Percentiles rank a stretch among this genome's conserved stretches.
phyloP scores from a whole-genome alignment of 495 filamentous ascomycete genomes.

The Barbatosphaeria neglecta region DNA sequence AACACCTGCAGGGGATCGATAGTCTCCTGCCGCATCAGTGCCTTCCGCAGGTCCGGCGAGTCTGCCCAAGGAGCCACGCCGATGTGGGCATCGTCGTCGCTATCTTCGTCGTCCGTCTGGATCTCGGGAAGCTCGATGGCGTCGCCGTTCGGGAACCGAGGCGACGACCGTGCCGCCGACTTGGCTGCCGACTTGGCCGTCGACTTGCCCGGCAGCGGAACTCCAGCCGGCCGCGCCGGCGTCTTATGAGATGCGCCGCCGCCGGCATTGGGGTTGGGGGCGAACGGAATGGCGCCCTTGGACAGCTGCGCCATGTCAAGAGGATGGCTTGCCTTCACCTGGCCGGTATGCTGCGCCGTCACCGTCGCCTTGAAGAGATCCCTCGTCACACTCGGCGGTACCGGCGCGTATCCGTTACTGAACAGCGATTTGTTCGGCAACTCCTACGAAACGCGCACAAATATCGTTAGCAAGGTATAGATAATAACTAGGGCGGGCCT shows the following conservation, averaged over 20 bases:
- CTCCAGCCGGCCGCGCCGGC: constrained; percentile 35
- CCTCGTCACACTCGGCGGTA: constrained; percentile 18
- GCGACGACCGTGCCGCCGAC: constrained; percentile 53
- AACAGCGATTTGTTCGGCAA: constrained; percentile 51
- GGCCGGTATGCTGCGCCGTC: constrained; percentile 40
- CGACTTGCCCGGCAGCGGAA: constrained; percentile 21
- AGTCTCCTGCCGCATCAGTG: constrained; percentile 64
- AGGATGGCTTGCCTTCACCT: constrained; percentile 51
- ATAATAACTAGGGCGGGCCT: not conserved
- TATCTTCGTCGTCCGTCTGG: constrained; percentile 75
- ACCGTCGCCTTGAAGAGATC: constrained; percentile 37
- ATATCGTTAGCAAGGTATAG: constrained; percentile 9
- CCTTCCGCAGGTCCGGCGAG: constrained; percentile 58
- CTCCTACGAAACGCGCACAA: constrained; percentile 42
- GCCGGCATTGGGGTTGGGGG: constrained; percentile 47
- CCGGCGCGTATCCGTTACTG: constrained; percentile 49
- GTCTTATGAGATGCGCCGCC: constrained; percentile 47
- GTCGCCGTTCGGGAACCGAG: constrained; percentile 69
- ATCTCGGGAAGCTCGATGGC: constrained; percentile 80
- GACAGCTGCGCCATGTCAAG: constrained; percentile 72
- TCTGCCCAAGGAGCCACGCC: constrained; percentile 71
- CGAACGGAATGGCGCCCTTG: constrained; percentile 83
- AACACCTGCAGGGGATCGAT: constrained; percentile 82
- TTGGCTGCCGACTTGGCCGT: constrained; percentile 35
- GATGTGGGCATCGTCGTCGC: constrained; percentile 53